A percentile compares a stretch with the other conserved stretches of the same genome.
These are phyloP conservation scores for Aspergillus vadensis DNA, from an alignment of 2,329 filamentous ascomycete species.

Conservation along the genomic window DNA sequence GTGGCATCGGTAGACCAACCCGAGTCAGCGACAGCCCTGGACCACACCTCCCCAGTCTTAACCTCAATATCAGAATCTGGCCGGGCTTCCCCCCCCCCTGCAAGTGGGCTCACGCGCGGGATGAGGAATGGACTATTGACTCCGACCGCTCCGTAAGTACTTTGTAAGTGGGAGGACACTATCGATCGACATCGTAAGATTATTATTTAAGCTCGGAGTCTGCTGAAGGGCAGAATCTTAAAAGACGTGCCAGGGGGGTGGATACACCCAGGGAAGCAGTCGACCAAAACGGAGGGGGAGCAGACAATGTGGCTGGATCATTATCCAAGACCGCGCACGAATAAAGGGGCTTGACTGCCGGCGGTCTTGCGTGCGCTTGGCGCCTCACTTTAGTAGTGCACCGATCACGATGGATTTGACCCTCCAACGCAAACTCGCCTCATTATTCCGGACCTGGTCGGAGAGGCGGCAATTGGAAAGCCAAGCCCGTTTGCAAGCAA, in stretches of 20 bases:
- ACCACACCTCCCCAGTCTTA: neutral
- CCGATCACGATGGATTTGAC: slow-evolving; percentile 15
- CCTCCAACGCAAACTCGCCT: slow-evolving; percentile 23
- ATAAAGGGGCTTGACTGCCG: slow-evolving; percentile 16
- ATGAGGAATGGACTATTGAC: slow-evolving; percentile 1
- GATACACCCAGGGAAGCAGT: neutral
- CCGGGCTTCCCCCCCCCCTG: neutral
- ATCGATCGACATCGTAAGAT: slow-evolving; percentile 4
- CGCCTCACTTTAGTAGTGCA: slow-evolving; percentile 27
- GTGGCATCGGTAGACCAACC: slow-evolving; percentile 5
- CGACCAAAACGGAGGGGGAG: neutral
- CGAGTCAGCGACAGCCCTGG: slow-evolving; percentile 8
- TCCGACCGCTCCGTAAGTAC: neutral
- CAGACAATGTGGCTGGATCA: slow-evolving; percentile 12
- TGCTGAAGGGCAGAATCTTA: neutral
- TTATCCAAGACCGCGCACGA: slow-evolving; percentile 8
- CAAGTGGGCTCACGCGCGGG: slow-evolving; percentile 4
- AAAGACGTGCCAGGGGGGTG: neutral
- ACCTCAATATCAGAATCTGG: slow-evolving; percentile 1
- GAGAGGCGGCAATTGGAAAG: slow-evolving; percentile 13
- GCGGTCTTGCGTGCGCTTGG: slow-evolving; percentile 16
- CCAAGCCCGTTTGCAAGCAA: slow-evolving; percentile 14
- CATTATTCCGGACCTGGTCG: slow-evolving; percentile 21
- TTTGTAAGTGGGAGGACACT: neutral
- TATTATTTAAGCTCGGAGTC: slow-evolving; percentile 13